Evolutionary conservation across 2,329 filamentous ascomycete species (phyloP).

Genomic region (Penicillium digitatum): DNA sequence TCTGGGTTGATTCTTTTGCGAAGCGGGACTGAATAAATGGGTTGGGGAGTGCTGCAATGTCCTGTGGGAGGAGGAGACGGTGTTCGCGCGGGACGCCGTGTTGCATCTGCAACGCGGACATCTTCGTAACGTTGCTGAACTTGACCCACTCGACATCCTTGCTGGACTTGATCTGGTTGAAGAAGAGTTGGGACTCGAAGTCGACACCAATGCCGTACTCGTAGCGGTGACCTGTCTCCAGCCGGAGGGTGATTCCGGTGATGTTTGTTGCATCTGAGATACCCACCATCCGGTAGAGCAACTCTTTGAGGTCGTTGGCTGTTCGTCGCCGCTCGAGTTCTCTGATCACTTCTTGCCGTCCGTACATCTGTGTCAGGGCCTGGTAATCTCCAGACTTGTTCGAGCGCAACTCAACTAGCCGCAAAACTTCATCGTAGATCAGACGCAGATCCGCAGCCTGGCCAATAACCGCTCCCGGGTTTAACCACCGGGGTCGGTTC

Average conservation of each 20-base stretch:
- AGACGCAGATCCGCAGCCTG: conserved; percentile 47
- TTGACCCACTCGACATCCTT: conserved; percentile 42
- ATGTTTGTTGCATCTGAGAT: conserved; percentile 39
- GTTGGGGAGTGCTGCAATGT: conserved; percentile 31
- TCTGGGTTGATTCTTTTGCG: conserved; percentile 24
- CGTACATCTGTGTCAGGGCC: conserved; percentile 52
- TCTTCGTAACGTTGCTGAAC: conserved; percentile 37
- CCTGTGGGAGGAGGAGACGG: conserved; percentile 38
- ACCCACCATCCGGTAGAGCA: conserved; percentile 37
- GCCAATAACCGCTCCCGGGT: conserved; percentile 50
- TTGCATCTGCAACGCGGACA: conserved; percentile 35
- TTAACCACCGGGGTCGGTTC: conserved; percentile 48
- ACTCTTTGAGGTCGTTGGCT: conserved; percentile 35
- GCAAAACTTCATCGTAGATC: conserved; percentile 46
- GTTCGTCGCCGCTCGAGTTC: conserved; percentile 40
- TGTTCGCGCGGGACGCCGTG: conserved; percentile 37
- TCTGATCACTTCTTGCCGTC: conserved; percentile 51
- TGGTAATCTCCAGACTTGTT: conserved; percentile 42
- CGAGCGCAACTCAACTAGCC: conserved; percentile 33
- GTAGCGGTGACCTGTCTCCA: conserved; percentile 40
- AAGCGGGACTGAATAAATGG: conserved; percentile 36
- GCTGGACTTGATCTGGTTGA: conserved; percentile 41
- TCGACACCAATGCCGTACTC: conserved; percentile 53
- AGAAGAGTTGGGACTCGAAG: conserved; percentile 50
- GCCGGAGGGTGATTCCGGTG: conserved; percentile 32